Evolutionary conservation across 257 asterid genomes (phyloP).

Genomic region (Misopates orontium): DNA sequence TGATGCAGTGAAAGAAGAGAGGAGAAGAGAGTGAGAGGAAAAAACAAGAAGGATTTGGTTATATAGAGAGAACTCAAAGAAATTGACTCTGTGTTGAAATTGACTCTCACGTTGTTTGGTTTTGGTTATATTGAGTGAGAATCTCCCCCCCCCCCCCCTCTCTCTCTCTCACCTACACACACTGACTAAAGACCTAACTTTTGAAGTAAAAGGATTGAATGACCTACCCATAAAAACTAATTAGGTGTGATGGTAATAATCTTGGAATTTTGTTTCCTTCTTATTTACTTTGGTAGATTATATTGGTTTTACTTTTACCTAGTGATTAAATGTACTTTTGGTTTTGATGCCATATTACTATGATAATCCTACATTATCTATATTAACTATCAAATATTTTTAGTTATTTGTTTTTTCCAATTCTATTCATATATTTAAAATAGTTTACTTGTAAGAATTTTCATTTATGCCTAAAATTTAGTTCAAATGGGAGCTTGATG

Average conservation of each 20-base stretch:
- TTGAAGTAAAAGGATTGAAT: not conserved
- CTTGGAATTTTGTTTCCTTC: not conserved
- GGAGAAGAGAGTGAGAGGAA: not conserved
- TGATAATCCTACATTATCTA: no score
- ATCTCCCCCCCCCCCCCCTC: no score
- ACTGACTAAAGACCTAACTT: no score
- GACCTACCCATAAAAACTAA: not conserved
- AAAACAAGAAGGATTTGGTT: conserved; percentile 11
- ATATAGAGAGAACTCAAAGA: no score
- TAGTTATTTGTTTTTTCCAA: no score
- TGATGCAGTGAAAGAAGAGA: not conserved
- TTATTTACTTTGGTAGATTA: not conserved
- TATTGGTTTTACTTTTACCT: not conserved
- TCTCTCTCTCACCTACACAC: no score
- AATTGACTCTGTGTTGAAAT: conserved; percentile 34
- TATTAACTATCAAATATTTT: no score
- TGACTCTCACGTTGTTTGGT: conserved; percentile 58
- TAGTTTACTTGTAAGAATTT: no score
- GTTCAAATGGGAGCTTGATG: no score
- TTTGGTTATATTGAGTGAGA: no score
- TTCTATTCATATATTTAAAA: no score
- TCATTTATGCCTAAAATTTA: no score
- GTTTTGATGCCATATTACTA: not conserved
- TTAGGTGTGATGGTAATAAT: not conserved
- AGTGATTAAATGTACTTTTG: not conserved